phyloP scores from a whole-genome alignment of 192 early-diverging fungal species.

The Coemansia furcata region DNA sequence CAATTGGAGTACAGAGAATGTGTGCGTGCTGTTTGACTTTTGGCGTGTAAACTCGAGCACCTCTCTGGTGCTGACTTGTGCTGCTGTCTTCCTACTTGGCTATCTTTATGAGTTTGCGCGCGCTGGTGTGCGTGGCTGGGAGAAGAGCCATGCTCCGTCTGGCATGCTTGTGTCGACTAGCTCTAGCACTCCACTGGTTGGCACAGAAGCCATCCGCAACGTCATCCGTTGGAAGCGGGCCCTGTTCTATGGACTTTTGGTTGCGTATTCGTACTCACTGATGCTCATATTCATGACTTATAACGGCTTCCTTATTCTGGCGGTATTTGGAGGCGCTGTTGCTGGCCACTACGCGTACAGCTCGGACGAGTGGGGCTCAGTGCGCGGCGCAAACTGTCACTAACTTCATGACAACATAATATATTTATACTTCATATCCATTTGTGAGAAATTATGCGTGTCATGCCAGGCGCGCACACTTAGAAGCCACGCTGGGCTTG shows the following conservation, averaged over 20 bases:
- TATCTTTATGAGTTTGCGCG: conserved; percentile 43
- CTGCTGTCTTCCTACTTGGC: conserved; percentile 52
- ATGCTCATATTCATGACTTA: conserved; percentile 89
- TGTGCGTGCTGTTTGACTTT: conserved; percentile 74
- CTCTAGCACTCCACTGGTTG: conserved; percentile 22
- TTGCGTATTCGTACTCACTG: conserved; percentile 67
- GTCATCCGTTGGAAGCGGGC: conserved; percentile 59
- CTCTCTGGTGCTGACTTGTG: conserved; percentile 60
- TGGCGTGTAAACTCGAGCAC: conserved; percentile 64
- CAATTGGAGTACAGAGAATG: conserved; percentile 73
- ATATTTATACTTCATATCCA: not conserved
- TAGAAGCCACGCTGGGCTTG: conserved; percentile 43
- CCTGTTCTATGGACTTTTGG: conserved; percentile 63
- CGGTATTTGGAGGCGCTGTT: conserved; percentile 65
- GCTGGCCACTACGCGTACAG: conserved; percentile 61
- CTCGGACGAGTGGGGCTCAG: conserved; percentile 36
- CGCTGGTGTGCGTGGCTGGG: conserved; percentile 43
- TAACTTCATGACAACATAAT: not conserved
- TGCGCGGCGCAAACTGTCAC: conserved; percentile 54
- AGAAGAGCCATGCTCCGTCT: conserved; percentile 12
- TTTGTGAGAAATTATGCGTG: not conserved
- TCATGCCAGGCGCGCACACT: not conserved
- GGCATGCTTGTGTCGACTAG: conserved; percentile 9
- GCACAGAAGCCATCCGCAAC: conserved; percentile 24
- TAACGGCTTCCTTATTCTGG: conserved; percentile 71